A percentile compares a stretch with the other conserved stretches of the same genome.
Evolutionary conservation across 139 green algal species (phyloP).

Genomic region (Auxenochlorella pyrenoidosa): DNA sequence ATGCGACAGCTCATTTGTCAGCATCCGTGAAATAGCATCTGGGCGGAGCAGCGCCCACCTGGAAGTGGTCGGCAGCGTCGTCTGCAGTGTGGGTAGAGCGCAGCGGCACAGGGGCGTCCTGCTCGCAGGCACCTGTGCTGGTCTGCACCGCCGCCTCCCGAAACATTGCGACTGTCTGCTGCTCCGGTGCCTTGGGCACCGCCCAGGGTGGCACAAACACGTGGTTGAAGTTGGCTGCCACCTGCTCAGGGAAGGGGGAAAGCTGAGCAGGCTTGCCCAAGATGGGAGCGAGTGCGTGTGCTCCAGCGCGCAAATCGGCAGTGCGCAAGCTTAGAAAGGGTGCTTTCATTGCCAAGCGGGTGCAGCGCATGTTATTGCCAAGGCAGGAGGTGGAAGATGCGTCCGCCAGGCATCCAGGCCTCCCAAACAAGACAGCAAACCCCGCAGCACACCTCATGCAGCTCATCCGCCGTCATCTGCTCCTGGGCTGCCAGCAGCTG

Average conservation of each 20-base stretch:
- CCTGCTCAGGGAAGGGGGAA: background rate
- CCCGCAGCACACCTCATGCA: background rate
- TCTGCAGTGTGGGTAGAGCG: background rate
- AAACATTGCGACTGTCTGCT: background rate
- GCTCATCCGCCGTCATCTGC: constrained; percentile 13
- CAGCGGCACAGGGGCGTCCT: background rate
- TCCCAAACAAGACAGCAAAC: background rate
- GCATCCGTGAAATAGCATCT: too few relatives aligned
- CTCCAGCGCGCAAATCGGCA: too few relatives aligned
- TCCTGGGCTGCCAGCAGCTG: constrained; percentile 8
- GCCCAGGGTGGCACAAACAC: constrained; percentile 31
- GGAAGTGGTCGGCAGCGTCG: background rate
- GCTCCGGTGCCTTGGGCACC: background rate
- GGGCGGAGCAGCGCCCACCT: background rate
- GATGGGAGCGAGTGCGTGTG: background rate
- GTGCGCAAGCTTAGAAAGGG: too few relatives aligned
- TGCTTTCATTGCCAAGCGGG: too few relatives aligned
- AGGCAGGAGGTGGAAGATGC: background rate
- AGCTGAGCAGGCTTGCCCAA: background rate
- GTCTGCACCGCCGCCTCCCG: constrained; percentile 21
- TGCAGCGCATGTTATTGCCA: background rate
- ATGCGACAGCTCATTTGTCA: too few relatives aligned
- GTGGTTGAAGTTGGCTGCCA: constrained; percentile 16
- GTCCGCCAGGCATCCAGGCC: too few relatives aligned
- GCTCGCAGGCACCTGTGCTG: background rate